phyloP scores from a whole-genome alignment of 345 rosid species.

The Eucalyptus urophylla region DNA sequence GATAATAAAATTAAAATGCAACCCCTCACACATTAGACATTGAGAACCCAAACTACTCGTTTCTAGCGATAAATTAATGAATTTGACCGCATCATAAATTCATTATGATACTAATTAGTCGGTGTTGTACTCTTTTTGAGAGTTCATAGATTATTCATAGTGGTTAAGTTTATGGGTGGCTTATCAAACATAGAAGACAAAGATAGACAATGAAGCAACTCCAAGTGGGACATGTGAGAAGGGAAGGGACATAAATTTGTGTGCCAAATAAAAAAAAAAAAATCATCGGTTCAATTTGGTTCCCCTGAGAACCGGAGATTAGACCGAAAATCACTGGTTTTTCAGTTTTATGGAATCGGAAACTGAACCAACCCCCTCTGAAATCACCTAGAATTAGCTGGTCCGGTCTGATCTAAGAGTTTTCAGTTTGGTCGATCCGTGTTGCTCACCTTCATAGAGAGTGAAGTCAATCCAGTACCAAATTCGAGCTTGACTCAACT shows the following conservation, averaged over 20 bases:
- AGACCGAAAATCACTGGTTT: accelerated
- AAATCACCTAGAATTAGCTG: no score
- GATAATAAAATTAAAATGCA: neutral
- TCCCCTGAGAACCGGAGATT: accelerated
- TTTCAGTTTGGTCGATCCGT: accelerated
- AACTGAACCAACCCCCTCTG: accelerated
- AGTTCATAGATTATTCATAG: neutral
- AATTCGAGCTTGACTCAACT: neutral
- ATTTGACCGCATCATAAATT: neutral
- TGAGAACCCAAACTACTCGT: neutral
- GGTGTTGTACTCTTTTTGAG: neutral
- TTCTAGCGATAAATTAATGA: no score
- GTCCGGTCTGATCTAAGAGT: accelerated
- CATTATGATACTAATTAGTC: no score
- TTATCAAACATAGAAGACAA: neutral
- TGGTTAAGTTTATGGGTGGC: neutral
- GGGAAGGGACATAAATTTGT: neutral
- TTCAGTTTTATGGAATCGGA: neutral
- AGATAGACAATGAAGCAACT: neutral
- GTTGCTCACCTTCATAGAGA: neutral
- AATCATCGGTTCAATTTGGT: neutral
- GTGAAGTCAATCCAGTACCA: neutral
- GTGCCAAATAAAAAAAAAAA: neutral
- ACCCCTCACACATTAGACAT: neutral
- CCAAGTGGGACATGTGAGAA: neutral